Percentiles rank a stretch among this genome's conserved stretches.
Conservation (phyloP, 345 rosid species). For the Brassica rapa region DNA sequence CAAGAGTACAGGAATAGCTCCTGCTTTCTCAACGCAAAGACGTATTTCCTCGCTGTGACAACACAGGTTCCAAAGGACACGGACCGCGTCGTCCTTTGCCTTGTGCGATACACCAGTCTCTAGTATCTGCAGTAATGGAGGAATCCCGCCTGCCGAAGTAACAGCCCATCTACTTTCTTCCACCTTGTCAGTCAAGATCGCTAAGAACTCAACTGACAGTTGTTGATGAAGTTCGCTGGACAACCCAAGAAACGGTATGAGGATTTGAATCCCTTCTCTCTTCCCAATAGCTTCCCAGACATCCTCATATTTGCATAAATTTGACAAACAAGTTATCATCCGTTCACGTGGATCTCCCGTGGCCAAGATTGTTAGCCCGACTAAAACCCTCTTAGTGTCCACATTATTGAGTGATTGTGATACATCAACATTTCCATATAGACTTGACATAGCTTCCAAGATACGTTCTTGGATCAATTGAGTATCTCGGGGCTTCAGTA, state of each 20-base stretch:
- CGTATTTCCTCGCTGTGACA: conserved; percentile 84
- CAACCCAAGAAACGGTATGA: conserved; percentile 77
- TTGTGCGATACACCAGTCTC: conserved; percentile 69
- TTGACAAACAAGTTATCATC: conserved; percentile 61
- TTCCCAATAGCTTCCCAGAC: conserved; percentile 85
- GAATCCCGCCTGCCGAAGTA: conserved; percentile 95
- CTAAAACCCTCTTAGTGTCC: conserved; percentile 73
- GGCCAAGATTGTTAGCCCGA: conserved; percentile 71
- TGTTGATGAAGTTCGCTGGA: conserved; percentile 87
- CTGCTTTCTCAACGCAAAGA: conserved; percentile 86
- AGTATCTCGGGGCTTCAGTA: conserved; percentile 69
- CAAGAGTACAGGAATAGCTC: conserved; percentile 70
- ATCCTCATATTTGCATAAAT: conserved; percentile 52
- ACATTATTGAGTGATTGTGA: conserved; percentile 54
- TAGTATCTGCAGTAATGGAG: conserved; percentile 77
- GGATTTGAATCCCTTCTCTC: conserved; percentile 82
- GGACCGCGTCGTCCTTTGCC: conserved; percentile 79
- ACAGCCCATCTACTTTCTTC: conserved; percentile 97
- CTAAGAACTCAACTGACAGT: conserved; percentile 67
- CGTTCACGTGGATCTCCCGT: conserved; percentile 56
- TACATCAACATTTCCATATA: conserved; percentile 62
- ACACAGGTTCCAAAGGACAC: conserved; percentile 71
- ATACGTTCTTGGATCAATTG: conserved; percentile 75
- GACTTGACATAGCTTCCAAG: conserved; percentile 88
- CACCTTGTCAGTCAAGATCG: conserved; percentile 70